Base-by-base conservation (phyloP, 345 rosid genomes). In the Angophora floribunda region DNA sequence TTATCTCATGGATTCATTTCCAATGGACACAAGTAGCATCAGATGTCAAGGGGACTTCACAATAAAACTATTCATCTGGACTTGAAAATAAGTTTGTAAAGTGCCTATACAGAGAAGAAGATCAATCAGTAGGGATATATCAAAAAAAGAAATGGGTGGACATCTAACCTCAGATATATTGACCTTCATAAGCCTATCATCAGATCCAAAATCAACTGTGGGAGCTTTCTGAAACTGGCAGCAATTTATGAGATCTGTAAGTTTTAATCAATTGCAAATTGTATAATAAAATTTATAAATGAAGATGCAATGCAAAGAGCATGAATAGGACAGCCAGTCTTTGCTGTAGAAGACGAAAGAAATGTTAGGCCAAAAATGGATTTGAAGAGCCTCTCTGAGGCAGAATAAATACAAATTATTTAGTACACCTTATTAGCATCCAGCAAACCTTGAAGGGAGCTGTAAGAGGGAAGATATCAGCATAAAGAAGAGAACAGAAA, bases 171-270 rank as follows among this genome's bases (percentile, higher is more conserved):
- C 98, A 51, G 94, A 90, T 91, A 95, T 89, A 70, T 90, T 94
- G 86, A 97, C 92, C 88, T 80, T 92, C 92, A 91, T 95, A 87
- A 67, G 65, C 86, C 94, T 97, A 90, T 85, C 89, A 88, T 92
- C 93, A 89, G 92, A 93, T 89, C 99, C 99, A 94, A 97, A 97
- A 93, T 95, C 95, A 91, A 97, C 94, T 57, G 87, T 86, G 61
- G 96, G 91, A 82, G 87, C 87, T 47, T 90, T 90, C 50, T 94
- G 90, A 89, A 91, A 95, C 98, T 97, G 94, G 90, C 32, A 87
- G 85, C 51, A 41, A 49, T 85, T 52, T 15, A 85, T 52, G 84
- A 75, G 84, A 41, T 36, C 84, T 49, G 3, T 21, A 41, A 5
- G 4, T 75, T 75, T 44, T 44, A 75, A 75, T 63, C 32, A n/a